Base-by-base conservation (phyloP, 805 yeast genomes). In the Wickerhamomyces bisporus region DNA sequence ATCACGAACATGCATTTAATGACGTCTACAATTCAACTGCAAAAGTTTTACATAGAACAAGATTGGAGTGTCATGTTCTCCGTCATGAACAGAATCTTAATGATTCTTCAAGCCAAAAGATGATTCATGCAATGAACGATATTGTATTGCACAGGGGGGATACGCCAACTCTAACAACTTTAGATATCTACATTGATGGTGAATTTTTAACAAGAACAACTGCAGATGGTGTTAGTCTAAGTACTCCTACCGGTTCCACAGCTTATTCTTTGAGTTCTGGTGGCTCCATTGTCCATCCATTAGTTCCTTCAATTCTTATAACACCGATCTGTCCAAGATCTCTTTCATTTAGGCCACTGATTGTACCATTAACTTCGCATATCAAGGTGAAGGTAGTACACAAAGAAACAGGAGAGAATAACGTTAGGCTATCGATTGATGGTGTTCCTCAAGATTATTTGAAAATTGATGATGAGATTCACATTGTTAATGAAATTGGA, bases 241-340 rank as follows among this genome's bases (percentile, higher is more conserved):
- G 93, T 3, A 85, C 97, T 0, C 98, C 98, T 14, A 89, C 97
- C 0, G 98, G 98, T 0, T 86, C 95, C 9, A 89, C 97, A 0
- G 96, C 97, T 0, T 89, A 89, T 55, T 85, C 95, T 1, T 65
- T 89, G 36, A 76, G 86, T 21, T 77, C 95, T 1, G 97, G 98
- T 12, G 98, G 98, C 2, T 79, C 95, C 12, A 89, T 89, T 42
- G 91, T 86, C 2, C 94, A 89, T 47, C 97, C 98, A 0, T 63
- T 79, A 36, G 95, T 89, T 8, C 82, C 87, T 13, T 81, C 93
- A 43, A 80, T 86, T 10, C 63, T 89, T 33, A 60, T 89, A 24
- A 85, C 96, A 0, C 97, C 97, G 10, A 86, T 89, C 35, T 88
- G 96, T 55, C 97, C 98, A 7, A 64, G 96, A 40, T 84, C 95